phyloP scores from a whole-genome alignment of 345 rosid genomes.

The Hibiscus syriacus region DNA sequence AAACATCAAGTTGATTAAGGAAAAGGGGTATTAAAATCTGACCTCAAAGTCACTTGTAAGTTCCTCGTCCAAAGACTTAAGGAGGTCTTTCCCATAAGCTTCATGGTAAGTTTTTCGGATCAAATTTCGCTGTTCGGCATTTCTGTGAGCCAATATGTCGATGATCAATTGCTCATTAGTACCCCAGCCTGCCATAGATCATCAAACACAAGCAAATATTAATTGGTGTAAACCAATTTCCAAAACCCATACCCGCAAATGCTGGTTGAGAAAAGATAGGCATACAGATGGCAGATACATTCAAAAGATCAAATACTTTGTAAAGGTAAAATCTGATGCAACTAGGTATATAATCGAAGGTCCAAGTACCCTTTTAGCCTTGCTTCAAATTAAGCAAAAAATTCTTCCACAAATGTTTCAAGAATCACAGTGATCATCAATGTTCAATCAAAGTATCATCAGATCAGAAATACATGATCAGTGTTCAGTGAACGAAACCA shows the following conservation, averaged over 20 bases:
- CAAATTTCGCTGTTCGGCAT: conserved; percentile 53
- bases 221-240: not conserved
- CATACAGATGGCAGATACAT: not conserved
- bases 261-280: not conserved
- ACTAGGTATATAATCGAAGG: not conserved
- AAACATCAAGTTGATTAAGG: too few species aligned
- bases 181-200: conserved; percentile 69
- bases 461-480: not conserved
- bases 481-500: not conserved
- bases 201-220: not conserved
- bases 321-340: not conserved
- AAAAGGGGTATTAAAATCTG: conserved; percentile 5
- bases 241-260: not conserved
- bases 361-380: not conserved
- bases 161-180: conserved; percentile 69
- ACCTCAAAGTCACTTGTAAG: conserved; percentile 92
- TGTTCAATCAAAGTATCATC: too few species aligned
- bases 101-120: conserved; percentile 56
- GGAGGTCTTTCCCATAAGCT: conserved; percentile 68
- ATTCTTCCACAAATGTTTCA: not conserved
- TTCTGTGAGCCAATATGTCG: conserved; percentile 43
- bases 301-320: not conserved
- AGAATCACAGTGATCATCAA: not conserved
- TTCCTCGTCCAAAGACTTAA: conserved; percentile 61
- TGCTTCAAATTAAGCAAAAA: not conserved